Evolutionary conservation across 192 early-diverging fungal species (phyloP).

Genomic region (Backusella tuberculispora): DNA sequence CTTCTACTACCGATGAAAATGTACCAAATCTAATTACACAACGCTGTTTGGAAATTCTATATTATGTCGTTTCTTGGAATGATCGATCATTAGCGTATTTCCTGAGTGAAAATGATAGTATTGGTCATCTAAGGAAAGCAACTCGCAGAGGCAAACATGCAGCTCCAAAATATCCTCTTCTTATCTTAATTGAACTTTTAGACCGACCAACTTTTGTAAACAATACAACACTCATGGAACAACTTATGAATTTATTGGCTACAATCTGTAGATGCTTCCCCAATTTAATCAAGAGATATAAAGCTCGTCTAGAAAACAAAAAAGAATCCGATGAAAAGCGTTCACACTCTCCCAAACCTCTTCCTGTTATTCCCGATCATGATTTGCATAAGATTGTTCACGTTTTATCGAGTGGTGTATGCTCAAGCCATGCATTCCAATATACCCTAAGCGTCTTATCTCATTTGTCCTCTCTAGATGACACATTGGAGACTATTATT

Average conservation of each 20-base stretch:
- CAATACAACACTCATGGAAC: constrained; percentile 83
- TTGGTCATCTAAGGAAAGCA: constrained; percentile 58
- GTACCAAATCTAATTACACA: constrained; percentile 91
- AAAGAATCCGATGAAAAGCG: constrained; percentile 27
- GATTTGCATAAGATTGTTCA: constrained; percentile 83
- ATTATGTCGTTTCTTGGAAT: constrained; percentile 79
- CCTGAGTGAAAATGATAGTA: constrained; percentile 70
- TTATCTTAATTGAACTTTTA: constrained; percentile 81
- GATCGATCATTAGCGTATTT: constrained; percentile 77
- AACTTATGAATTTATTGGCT: constrained; percentile 83
- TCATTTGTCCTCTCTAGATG: constrained; percentile 73
- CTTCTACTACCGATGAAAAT: constrained; percentile 51
- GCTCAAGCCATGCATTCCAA: constrained; percentile 93
- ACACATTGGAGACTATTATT: constrained; percentile 72
- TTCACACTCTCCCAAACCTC: constrained; percentile 54
- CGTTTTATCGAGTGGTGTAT: constrained; percentile 86
- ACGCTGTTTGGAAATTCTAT: constrained; percentile 84
- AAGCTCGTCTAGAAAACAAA: constrained; percentile 44
- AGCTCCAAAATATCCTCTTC: constrained; percentile 66
- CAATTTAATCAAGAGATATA: constrained; percentile 57
- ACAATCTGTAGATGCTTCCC: constrained; percentile 79
- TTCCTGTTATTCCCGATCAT: constrained; percentile 76
- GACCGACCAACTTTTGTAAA: constrained; percentile 81
- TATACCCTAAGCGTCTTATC: constrained; percentile 88
- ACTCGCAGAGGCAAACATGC: constrained; percentile 72